These are phyloP conservation scores for Penicillium longicatenatum DNA, from an alignment of 495 filamentous ascomycete genomes.

Conservation along the genomic window DNA sequence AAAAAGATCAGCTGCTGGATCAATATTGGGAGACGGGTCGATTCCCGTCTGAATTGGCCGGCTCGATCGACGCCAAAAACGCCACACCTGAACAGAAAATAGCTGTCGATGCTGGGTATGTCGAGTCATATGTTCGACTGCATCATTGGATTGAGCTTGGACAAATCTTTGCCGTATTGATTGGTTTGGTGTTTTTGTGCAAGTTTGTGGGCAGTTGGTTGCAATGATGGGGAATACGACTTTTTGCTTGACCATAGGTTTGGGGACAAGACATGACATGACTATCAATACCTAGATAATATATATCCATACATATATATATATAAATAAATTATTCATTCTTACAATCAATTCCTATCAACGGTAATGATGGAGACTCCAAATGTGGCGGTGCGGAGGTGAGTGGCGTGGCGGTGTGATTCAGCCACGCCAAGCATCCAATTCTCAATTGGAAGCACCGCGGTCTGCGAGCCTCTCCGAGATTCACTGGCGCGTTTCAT, in stretches of 20 bases:
- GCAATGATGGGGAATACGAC: conserved; percentile 5
- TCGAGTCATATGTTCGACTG: conserved; percentile 59
- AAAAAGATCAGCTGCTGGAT: conserved; percentile 65
- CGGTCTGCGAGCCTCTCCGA: conserved; percentile 22
- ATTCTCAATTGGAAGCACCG: conserved; percentile 28
- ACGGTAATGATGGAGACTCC: neutral
- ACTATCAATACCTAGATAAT: conserved; percentile 3
- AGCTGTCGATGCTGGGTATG: conserved; percentile 50
- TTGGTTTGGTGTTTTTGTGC: conserved; percentile 33
- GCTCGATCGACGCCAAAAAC: conserved; percentile 41
- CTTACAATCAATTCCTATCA: neutral
- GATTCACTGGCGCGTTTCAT: conserved; percentile 23
- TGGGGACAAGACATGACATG: conserved; percentile 5
- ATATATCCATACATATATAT: conserved; percentile 1
- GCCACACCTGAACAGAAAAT: conserved; percentile 34
- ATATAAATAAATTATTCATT: neutral
- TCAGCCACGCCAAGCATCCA: conserved; percentile 25
- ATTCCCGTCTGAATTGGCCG: conserved; percentile 60
- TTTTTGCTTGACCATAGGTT: neutral
- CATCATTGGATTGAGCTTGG: conserved; percentile 55
- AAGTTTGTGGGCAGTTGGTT: conserved; percentile 17
- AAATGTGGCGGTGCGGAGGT: conserved; percentile 14
- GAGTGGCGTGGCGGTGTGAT: no score
- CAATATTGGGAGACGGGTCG: conserved; percentile 57
- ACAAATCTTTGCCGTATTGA: conserved; percentile 56